Evolutionary conservation across 2,329 filamentous ascomycete genomes (phyloP).

Genomic region (Monilinia fructicola): DNA sequence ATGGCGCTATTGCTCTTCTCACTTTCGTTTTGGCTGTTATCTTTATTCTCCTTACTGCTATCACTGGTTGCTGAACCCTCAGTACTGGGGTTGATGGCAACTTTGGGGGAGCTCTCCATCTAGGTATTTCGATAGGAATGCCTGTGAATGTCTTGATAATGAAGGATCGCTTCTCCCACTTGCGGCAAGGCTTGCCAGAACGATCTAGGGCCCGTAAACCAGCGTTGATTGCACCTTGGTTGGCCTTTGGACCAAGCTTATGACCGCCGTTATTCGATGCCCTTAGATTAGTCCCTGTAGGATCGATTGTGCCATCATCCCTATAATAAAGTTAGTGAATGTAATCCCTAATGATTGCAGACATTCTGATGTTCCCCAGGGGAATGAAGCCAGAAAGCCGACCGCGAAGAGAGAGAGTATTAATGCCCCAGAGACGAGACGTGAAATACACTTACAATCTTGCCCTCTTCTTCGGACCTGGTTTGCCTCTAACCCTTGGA

Average conservation of each 20-base stretch:
- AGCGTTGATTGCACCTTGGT: slow-evolving; percentile 96
- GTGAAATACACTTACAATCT: slow-evolving; percentile 68
- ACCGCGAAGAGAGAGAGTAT: not conserved
- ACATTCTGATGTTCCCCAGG: not conserved
- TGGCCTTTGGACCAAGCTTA: slow-evolving; percentile 94
- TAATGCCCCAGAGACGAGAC: not conserved
- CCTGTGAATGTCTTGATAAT: slow-evolving; percentile 91
- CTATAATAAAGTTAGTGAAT: slow-evolving; percentile 45
- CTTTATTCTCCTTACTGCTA: slow-evolving; percentile 65
- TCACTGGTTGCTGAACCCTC: slow-evolving; percentile 49
- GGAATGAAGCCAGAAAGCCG: slow-evolving; percentile 6
- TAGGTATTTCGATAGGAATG: slow-evolving; percentile 73
- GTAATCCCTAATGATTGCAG: slow-evolving; percentile 19
- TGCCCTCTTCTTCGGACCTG: slow-evolving; percentile 94
- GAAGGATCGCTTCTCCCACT: slow-evolving; percentile 83
- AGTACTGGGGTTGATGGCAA: slow-evolving; percentile 46
- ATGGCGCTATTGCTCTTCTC: slow-evolving; percentile 60
- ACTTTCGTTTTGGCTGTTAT: slow-evolving; percentile 55
- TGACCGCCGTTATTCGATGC: slow-evolving; percentile 52
- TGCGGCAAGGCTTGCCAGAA: slow-evolving; percentile 86
- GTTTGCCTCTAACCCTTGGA: slow-evolving; percentile 78
- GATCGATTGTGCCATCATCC: slow-evolving; percentile 63
- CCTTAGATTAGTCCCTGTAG: slow-evolving; percentile 47
- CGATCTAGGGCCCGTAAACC: slow-evolving; percentile 91
- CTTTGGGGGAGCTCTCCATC: slow-evolving; percentile 77